Conservation (phyloP, 2,329 filamentous ascomycete genomes). For the Neopestalotiopsis clavispora region DNA sequence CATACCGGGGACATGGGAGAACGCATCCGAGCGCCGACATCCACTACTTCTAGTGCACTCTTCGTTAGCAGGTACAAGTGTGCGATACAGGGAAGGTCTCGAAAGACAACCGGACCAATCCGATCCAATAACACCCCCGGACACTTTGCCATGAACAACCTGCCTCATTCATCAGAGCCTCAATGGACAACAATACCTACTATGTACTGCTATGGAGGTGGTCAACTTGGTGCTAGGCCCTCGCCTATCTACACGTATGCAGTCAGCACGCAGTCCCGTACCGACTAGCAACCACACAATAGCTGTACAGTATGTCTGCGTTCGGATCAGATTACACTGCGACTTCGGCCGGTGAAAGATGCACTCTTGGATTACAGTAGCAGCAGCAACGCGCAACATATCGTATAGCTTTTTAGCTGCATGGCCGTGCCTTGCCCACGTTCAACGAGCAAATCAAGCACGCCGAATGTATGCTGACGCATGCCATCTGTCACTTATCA, state of each 20-base stretch:
- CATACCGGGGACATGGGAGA: background rate
- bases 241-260: too few species aligned
- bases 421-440: background rate
- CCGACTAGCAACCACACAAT: too few species aligned
- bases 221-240: background rate
- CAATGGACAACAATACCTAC: background rate
- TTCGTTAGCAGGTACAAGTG: background rate
- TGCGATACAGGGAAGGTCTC: background rate
- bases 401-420: slow-evolving; percentile 1
- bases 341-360: too few species aligned
- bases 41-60: background rate
- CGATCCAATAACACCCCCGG: background rate
- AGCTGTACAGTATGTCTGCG: too few species aligned
- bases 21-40: background rate
- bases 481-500: background rate
- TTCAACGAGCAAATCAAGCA: background rate
- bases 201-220: background rate
- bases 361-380: background rate
- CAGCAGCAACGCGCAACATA: background rate
- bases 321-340: too few species aligned
- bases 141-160: background rate
- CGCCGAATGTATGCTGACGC: background rate
- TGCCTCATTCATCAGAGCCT: slow-evolving; percentile 1
- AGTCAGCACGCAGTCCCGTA: too few species aligned
- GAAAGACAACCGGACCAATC: background rate